Evolutionary conservation across 2,329 filamentous ascomycete species (phyloP).

Genomic region (Neobulgaria alba): DNA sequence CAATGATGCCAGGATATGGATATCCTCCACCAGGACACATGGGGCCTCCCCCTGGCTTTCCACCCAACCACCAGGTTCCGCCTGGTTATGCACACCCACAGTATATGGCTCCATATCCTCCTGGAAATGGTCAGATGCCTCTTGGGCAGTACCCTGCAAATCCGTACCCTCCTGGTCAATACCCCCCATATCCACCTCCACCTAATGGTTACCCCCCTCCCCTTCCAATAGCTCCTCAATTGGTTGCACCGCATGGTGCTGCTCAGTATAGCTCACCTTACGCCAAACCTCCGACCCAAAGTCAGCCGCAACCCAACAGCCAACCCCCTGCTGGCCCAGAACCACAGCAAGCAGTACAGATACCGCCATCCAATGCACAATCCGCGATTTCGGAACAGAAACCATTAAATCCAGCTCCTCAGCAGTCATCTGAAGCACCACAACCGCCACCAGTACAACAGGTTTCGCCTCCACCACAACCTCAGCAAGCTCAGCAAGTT

Average conservation of each 20-base stretch:
- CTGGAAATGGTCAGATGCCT: not conserved
- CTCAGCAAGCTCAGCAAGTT: not conserved
- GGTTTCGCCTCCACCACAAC: not conserved
- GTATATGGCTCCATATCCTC: not conserved
- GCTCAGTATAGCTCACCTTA: constrained; percentile 29
- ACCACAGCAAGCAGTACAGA: not conserved
- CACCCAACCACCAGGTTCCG: not conserved
- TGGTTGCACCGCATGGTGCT: constrained; percentile 11
- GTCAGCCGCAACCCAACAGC: constrained; percentile 17
- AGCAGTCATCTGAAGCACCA: not conserved
- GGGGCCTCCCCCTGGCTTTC: constrained; percentile 20
- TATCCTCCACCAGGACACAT: constrained; percentile 14
- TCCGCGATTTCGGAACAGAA: constrained; percentile 3
- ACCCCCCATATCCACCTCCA: constrained; percentile 5
- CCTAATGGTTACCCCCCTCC: constrained; percentile 11
- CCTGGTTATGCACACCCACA: not conserved
- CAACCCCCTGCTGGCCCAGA: not conserved
- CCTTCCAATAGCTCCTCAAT: constrained; percentile 17
- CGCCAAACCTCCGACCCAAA: constrained; percentile 7
- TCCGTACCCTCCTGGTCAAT: constrained; percentile 5
- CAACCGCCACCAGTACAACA: not conserved
- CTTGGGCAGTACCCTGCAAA: not conserved
- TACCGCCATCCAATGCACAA: not conserved
- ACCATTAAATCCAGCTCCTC: not conserved
- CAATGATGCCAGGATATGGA: constrained; percentile 8